Percentiles rank a stretch among this genome's conserved stretches.
Evolutionary conservation across 495 filamentous ascomycete genomes (phyloP).

Genomic region (Hyaloscypha hepaticicola): DNA sequence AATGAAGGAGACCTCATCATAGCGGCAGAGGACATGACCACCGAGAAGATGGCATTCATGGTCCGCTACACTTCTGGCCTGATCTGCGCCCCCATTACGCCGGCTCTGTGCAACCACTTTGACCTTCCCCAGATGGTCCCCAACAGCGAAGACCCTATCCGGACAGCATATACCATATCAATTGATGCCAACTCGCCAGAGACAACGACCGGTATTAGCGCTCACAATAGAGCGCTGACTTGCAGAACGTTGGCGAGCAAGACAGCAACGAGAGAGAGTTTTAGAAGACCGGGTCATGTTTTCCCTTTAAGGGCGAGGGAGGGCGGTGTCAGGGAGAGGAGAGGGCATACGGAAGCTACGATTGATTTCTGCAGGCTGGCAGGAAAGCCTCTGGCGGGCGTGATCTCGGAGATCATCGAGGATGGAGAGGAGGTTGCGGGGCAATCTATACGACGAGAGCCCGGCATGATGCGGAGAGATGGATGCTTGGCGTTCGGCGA

Average conservation of each 20-base stretch:
- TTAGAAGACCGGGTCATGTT: constrained; percentile 87
- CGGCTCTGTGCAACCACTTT: constrained; percentile 63
- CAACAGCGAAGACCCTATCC: constrained; percentile 78
- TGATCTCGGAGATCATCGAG: constrained; percentile 85
- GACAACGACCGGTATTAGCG: constrained; percentile 86
- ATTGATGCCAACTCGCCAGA: constrained; percentile 71
- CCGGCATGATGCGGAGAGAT: constrained; percentile 92
- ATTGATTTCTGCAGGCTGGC: constrained; percentile 82
- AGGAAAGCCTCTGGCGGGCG: constrained; percentile 70
- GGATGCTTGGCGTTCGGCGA: constrained; percentile 84
- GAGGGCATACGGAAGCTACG: constrained; percentile 90
- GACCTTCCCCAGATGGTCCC: constrained; percentile 86
- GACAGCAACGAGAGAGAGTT: constrained; percentile 51
- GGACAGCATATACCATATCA: constrained; percentile 88
- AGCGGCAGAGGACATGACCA: constrained; percentile 80
- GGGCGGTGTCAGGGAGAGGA: constrained; percentile 76
- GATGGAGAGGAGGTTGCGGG: constrained; percentile 64
- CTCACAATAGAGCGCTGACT: constrained; percentile 81
- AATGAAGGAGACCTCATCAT: constrained; percentile 99
- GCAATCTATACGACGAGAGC: constrained; percentile 54
- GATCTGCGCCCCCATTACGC: constrained; percentile 81
- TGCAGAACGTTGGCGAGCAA: constrained; percentile 76
- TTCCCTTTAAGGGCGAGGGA: constrained; percentile 78
- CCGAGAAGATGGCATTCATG: constrained; percentile 92
- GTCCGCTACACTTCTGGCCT: constrained; percentile 86